Percentiles rank a stretch among this genome's conserved stretches.
phyloP scores from a whole-genome alignment of 768 basidiomycete species.

The Kwoniella pini region DNA sequence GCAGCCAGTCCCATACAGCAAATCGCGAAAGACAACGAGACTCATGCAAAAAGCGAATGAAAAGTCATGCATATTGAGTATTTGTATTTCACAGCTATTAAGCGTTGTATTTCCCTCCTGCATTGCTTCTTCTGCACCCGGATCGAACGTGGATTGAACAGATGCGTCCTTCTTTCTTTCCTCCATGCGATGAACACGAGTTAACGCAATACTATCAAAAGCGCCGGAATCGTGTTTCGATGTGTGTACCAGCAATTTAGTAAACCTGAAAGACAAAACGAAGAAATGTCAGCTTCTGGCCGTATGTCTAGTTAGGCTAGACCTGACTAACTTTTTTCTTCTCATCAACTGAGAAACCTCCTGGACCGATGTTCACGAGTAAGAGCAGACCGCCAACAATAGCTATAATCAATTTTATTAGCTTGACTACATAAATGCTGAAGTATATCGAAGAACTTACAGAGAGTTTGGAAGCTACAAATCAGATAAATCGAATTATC shows the following conservation, averaged over 20 bases:
- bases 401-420: conserved; percentile 56
- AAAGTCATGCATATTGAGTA: too few species aligned
- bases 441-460: conserved; percentile 52
- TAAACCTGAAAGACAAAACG: conserved; percentile 30
- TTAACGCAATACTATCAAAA: too few species aligned
- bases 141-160: too few species aligned
- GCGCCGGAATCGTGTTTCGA: too few species aligned
- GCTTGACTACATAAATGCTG: neutral
- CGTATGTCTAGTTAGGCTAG: neutral
- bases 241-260: conserved; percentile 13
- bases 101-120: too few species aligned
- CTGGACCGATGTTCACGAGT: conserved; percentile 97
- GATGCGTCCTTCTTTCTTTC: neutral
- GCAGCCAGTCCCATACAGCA: too few species aligned
- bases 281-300: neutral
- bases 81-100: too few species aligned
- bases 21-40: too few species aligned
- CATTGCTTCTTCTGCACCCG: too few species aligned
- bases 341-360: conserved; percentile 96
- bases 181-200: neutral
- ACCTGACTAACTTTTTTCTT: conserved; percentile 80
- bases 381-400: conserved; percentile 97
- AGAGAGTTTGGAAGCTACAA: conserved; percentile 73
- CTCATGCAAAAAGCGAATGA: too few species aligned
- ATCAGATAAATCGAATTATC: conserved; percentile 11